Base-by-base conservation (phyloP, 306 rosid species). In the Vigna radiata region DNA sequence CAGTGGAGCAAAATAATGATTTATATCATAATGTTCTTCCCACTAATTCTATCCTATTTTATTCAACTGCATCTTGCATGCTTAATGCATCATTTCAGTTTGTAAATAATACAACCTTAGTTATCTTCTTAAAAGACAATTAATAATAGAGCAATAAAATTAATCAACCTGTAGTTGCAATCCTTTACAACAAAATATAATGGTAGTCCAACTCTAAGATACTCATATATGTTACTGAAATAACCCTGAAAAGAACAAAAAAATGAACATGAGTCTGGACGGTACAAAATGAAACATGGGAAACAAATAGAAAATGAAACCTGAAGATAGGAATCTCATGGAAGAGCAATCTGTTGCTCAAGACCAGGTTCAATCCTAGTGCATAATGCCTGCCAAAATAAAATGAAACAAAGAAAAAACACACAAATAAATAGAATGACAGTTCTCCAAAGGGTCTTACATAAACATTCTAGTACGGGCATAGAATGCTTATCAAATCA, bases 291-390 rank as follows among this genome's bases (percentile, higher is more conserved):
- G 46, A 36, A 56, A 70, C 50, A 76, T 14, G 65, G 44, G 72
- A 69, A 43, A 44, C 43, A 69, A 53, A 25, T 18, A 70, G 21
- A 77, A 76, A 59, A 76, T 63, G 67, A 76, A 77, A 94, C 98
- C 98, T 94, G 98, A 73, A 94, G 98, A 82, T 94, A 94, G 84
- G 98, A 94, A 85, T 94, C 93, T 66, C 96, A 86, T 3, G 98
- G 98, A 90, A 94, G 98, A 82, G 89, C 98, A 90, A 94, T 85
- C 90, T 94, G 81, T 86, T 94, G 98, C 86, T 94, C 97, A 67
- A 94, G 88, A 74, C 98, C 98, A 50, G 91, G 84, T 86, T 92
- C 91, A 87, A 94, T 87, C 83, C 93, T 89, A 31, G 92, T 83
- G 77, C 91, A 88, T 87, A 94, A 87, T 81, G 98, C 92, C 98